Base-by-base conservation (phyloP, 148 eudicot species). In the Vaccinium darrowii region DNA sequence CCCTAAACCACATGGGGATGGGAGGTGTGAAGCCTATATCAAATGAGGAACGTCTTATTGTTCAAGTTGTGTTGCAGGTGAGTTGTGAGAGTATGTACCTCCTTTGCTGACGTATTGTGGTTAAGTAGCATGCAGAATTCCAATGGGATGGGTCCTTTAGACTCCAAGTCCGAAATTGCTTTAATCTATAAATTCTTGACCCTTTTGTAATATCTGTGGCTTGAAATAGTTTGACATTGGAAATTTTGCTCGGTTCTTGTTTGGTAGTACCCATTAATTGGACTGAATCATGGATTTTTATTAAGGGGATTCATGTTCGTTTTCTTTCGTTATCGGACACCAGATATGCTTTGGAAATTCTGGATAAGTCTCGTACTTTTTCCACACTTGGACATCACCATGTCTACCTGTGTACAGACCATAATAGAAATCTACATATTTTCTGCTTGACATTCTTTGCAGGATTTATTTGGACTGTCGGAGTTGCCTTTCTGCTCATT, bases 1-100 rank as follows among this genome's bases (percentile, higher is more conserved):
- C 93, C 36, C 80, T 79, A 60, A 84, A 30, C 83, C 90, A 85
- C 67, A 80, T 81, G 81, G 91, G 85, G 84, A 63, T 87, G 49
- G 89, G 85, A 81, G 87, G 88, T 84, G 54, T 82, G 82, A 92
- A 85, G 83, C 52, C 54, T 43, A 92, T 85, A 88, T 87, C 90
- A 82, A 86, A 88, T 83, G 92, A 92, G 87, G 98, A 95, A 85
- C 89, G 87, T 7, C 84, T 83, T 16, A 82, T 95, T 73, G 90
- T 85, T 82, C 92, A 86, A 84, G 93, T 86, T 83, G 91, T 92
- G 53, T 84, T 94, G 91, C 94, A 93, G 98, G 98, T 93, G 81
- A 80, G 71, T 39, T 77, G 33, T 78, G 65, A 5, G 53, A 49
- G 8, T 13, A 53, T 84, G 63, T 51, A 47, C 57, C 43, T 73